Conservation (phyloP, 1,284 basidiomycete genomes). For the Pulveroboletus sp. region DNA sequence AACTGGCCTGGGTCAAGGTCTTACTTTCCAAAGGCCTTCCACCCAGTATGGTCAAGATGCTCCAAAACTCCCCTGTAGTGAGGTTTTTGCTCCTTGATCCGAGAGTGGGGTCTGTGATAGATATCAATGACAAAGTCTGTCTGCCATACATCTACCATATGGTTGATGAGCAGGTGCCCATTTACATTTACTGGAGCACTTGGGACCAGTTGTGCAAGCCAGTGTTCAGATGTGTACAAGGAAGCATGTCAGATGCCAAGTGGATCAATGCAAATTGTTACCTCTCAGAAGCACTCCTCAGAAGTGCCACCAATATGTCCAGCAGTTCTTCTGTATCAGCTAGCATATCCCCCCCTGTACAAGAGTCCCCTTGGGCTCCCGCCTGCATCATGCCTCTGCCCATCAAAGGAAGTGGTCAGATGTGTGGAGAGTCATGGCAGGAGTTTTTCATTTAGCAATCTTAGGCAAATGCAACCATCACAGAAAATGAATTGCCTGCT, state of each 20-base stretch:
- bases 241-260: not conserved
- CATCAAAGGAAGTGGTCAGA: constrained; percentile 5
- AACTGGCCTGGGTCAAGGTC: not conserved
- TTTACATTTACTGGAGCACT: constrained; percentile 2
- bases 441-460: not conserved
- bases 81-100: not conserved
- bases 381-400: too few relatives aligned
- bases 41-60: not conserved
- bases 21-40: not conserved
- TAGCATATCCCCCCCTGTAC: too few relatives aligned
- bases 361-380: too few relatives aligned
- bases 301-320: too few relatives aligned
- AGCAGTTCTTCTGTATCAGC: too few relatives aligned
- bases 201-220: not conserved
- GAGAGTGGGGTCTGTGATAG: not conserved
- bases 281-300: not conserved
- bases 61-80: not conserved
- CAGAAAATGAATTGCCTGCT: not conserved
- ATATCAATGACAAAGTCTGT: not conserved
- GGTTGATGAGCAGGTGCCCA: not conserved
- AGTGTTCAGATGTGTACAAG: not conserved
- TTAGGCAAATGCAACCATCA: not conserved
- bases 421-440: not conserved
- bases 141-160: not conserved
- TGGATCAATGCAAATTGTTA: constrained; percentile 1